Evolutionary conservation across 2,329 filamentous ascomycete species (phyloP).

Genomic region (Teratosphaeria epicoccoides): DNA sequence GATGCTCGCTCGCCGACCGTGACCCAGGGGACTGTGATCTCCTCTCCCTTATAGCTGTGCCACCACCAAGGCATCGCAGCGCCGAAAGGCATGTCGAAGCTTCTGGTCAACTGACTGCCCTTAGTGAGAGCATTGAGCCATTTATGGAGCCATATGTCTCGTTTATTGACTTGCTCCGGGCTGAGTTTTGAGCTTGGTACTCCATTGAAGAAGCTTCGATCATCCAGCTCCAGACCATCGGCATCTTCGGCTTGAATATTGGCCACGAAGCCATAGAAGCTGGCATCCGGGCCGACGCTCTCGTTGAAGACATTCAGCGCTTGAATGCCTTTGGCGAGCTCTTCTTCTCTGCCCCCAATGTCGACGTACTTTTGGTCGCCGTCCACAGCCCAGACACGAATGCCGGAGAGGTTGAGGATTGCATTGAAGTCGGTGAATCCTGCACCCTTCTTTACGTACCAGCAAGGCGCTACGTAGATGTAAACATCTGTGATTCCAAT

Average conservation of each 20-base stretch:
- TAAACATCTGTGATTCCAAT: slow-evolving; percentile 6
- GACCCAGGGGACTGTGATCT: slow-evolving; percentile 1
- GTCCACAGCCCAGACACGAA: slow-evolving; percentile 9
- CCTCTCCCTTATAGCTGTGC: slow-evolving; percentile 5
- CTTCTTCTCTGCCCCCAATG: background rate
- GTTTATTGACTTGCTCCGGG: background rate
- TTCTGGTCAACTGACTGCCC: slow-evolving; percentile 2
- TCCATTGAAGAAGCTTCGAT: slow-evolving; percentile 5
- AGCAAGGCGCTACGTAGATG: slow-evolving; percentile 5
- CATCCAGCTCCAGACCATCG: background rate
- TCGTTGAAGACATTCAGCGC: slow-evolving; percentile 7
- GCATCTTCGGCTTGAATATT: slow-evolving; percentile 7
- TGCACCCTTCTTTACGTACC: slow-evolving; percentile 1
- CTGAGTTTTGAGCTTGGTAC: slow-evolving; percentile 4
- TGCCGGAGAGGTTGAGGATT: background rate
- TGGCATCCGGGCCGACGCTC: slow-evolving; percentile 1
- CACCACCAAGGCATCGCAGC: slow-evolving; percentile 9
- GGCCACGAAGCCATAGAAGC: slow-evolving; percentile 8
- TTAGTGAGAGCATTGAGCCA: slow-evolving; percentile 4
- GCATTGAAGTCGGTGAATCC: slow-evolving; percentile 1
- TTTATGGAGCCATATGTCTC: slow-evolving; percentile 5
- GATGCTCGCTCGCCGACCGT: background rate
- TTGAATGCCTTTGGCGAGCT: slow-evolving; percentile 4
- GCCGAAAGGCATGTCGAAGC: slow-evolving; percentile 5
- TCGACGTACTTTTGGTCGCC: slow-evolving; percentile 6